phyloP scores from a whole-genome alignment of 306 rosid species.

The Prosopis cineraria region DNA sequence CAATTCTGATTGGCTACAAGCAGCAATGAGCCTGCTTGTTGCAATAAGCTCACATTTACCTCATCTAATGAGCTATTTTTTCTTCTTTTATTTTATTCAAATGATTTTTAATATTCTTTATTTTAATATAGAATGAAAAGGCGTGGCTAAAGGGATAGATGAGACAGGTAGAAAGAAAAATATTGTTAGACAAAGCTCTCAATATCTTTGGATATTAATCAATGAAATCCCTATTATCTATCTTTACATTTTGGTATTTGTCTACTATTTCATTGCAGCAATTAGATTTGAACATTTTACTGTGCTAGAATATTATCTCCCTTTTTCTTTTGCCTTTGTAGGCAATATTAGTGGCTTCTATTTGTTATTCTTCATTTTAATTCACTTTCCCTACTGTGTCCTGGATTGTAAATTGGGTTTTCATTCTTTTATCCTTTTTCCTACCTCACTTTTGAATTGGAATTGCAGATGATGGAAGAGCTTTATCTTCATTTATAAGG shows the following conservation, averaged over 20 bases:
- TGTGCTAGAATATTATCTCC: neutral
- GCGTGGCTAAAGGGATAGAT: conserved; percentile 10
- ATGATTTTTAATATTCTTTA: neutral
- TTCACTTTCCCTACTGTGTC: conserved; percentile 17
- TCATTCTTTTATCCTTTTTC: conserved; percentile 10
- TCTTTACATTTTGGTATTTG: conserved; percentile 24
- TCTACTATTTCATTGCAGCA: conserved; percentile 8
- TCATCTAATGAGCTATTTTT: conserved; percentile 55
- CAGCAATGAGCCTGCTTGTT: conserved; percentile 66
- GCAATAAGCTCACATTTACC: conserved; percentile 66
- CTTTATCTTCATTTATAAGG: conserved; percentile 85
- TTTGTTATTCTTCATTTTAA: neutral
- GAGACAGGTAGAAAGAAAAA: conserved; percentile 20
- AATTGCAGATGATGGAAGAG: conserved; percentile 93
- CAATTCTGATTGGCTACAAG: conserved; percentile 68
- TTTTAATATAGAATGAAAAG: conserved; percentile 27
- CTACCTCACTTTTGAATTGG: conserved; percentile 38
- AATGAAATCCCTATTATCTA: conserved; percentile 14
- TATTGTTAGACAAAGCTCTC: conserved; percentile 20
- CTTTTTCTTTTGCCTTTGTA: conserved; percentile 19
- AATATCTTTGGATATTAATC: conserved; percentile 25
- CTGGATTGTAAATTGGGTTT: conserved; percentile 29
- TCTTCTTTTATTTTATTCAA: neutral
- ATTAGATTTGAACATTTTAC: conserved; percentile 27
- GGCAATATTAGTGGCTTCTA: conserved; percentile 25